phyloP scores from a whole-genome alignment of 2,329 filamentous ascomycete genomes.

The Microcyclospora tardicrescens region DNA sequence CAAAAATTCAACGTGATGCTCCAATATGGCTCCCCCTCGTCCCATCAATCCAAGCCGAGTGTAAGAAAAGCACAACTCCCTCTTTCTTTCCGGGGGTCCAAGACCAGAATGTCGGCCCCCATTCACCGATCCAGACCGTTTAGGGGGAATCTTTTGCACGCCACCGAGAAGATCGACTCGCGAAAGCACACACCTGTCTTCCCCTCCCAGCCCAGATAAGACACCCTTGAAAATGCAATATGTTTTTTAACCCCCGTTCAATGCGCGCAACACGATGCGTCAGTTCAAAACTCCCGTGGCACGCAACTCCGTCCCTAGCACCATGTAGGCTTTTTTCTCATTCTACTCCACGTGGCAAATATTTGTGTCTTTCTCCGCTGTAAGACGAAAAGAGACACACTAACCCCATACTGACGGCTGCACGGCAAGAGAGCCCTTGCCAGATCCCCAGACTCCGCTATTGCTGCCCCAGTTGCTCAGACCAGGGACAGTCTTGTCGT shows the following conservation, averaged over 20 bases:
- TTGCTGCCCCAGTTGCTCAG: slow-evolving; percentile 63
- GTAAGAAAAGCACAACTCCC: too few relatives aligned
- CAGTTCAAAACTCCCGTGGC: too few relatives aligned
- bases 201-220: too few relatives aligned
- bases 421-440: slow-evolving; percentile 64
- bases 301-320: neutral
- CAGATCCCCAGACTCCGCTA: slow-evolving; percentile 69
- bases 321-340: neutral
- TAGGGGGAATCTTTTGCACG: too few relatives aligned
- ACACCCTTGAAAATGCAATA: too few relatives aligned
- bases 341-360: neutral
- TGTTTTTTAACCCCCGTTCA: too few relatives aligned
- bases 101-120: too few relatives aligned
- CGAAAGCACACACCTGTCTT: too few relatives aligned
- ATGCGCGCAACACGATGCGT: too few relatives aligned
- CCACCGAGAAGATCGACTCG: too few relatives aligned
- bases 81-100: too few relatives aligned
- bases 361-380: neutral
- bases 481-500: slow-evolving; percentile 30
- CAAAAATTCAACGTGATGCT: neutral
- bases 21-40: neutral
- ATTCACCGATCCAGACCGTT: too few relatives aligned
- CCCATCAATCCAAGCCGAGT: neutral
- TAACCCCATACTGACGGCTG: slow-evolving; percentile 94
- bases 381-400: neutral